Evolutionary conservation across 306 rosid genomes (phyloP).

Genomic region (Lagenaria siceraria): DNA sequence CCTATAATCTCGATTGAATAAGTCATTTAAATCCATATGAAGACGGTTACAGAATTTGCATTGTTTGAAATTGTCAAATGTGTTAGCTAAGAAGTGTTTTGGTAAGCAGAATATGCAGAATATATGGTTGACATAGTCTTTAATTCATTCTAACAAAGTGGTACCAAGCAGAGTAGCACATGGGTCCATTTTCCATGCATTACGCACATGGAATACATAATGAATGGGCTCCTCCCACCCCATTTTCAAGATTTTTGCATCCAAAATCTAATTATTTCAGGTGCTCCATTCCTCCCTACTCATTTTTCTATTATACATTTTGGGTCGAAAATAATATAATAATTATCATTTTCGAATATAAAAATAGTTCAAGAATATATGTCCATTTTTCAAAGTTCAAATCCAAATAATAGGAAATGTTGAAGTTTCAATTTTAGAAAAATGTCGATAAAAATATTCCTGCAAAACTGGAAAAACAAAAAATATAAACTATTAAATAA

Average conservation of each 20-base stretch:
- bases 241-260: neutral
- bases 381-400: neutral
- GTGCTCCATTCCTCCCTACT: neutral
- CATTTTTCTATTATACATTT: neutral
- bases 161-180: constrained; percentile 3
- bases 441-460: too few relatives aligned
- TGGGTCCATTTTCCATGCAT: constrained; percentile 11
- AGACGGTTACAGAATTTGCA: neutral
- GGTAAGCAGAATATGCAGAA: neutral
- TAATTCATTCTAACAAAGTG: constrained; percentile 3
- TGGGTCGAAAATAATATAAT: neutral
- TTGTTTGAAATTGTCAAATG: neutral
- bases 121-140: neutral
- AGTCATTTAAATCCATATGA: neutral
- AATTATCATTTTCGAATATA: neutral
- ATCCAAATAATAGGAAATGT: too few relatives aligned
- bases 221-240: neutral
- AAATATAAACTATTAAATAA: too few relatives aligned
- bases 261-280: constrained; percentile 3
- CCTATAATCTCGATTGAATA: neutral
- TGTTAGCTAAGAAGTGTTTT: neutral
- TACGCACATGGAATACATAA: constrained; percentile 3
- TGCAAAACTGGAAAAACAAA: too few relatives aligned
- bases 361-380: neutral
- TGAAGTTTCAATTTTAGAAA: too few relatives aligned